Conservation (phyloP, 306 rosid species). For the Cicer judaicum region DNA sequence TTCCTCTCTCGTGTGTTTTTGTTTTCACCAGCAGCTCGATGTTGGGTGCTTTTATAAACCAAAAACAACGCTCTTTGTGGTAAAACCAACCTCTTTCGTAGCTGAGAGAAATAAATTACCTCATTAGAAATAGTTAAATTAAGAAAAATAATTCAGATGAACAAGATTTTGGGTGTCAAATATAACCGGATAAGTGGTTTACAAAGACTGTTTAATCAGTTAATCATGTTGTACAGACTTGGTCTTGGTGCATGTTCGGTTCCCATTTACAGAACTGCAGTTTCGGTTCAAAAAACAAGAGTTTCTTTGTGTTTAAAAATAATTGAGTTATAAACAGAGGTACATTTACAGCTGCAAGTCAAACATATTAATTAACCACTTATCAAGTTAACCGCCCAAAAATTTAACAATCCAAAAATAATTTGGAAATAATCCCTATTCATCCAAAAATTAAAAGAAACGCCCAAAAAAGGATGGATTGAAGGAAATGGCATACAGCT, state of each 20-base stretch:
- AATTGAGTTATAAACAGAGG: slow-evolving; percentile 1
- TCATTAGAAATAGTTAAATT: slow-evolving; percentile 26
- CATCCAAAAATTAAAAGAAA: slow-evolving; percentile 21
- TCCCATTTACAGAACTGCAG: neutral
- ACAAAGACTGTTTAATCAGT: slow-evolving; percentile 25
- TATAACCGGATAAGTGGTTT: slow-evolving; percentile 16
- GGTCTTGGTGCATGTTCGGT: neutral
- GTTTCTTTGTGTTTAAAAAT: neutral
- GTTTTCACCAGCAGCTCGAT: slow-evolving; percentile 87
- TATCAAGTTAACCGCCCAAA: neutral
- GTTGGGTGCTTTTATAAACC: slow-evolving; percentile 77
- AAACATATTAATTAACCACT: slow-evolving; percentile 18
- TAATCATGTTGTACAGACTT: neutral
- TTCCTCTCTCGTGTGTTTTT: slow-evolving; percentile 78
- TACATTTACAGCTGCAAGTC: slow-evolving; percentile 1
- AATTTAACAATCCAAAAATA: slow-evolving; percentile 4
- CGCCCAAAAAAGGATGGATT: neutral
- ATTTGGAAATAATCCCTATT: slow-evolving; percentile 16
- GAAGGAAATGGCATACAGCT: slow-evolving; percentile 71
- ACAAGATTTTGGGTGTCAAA: slow-evolving; percentile 16
- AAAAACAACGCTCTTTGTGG: slow-evolving; percentile 80
- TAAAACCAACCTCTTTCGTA: slow-evolving; percentile 86
- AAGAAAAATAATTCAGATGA: slow-evolving; percentile 1
- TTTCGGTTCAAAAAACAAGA: neutral
- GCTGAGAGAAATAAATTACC: slow-evolving; percentile 52